These are phyloP conservation scores for Tricholomella constricta DNA, from an alignment of 768 basidiomycete genomes.

Conservation along the genomic window DNA sequence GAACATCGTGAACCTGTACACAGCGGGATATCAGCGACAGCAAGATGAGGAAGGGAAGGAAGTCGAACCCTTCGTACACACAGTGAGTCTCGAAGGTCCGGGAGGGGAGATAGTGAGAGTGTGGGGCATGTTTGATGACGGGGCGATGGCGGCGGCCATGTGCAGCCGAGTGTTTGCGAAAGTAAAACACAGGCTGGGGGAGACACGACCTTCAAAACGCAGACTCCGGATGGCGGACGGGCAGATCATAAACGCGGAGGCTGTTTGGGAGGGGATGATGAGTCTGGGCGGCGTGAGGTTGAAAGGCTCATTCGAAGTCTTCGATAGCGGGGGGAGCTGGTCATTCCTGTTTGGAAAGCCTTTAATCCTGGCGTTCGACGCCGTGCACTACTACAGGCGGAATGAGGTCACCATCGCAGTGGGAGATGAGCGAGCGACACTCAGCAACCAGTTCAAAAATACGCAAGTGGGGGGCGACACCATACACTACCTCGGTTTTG, in stretches of 20 bases:
- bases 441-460: not conserved
- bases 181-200: not conserved
- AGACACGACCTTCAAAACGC: not conserved
- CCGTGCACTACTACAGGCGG: not conserved
- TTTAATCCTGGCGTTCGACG: not conserved
- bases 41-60: not conserved
- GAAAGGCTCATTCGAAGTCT: not conserved
- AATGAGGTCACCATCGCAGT: not conserved
- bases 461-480: not conserved
- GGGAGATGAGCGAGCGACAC: not conserved
- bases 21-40: not conserved
- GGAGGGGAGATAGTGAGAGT: slow-evolving; percentile 17
- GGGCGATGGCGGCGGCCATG: slow-evolving; percentile 32
- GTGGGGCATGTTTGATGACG: slow-evolving; percentile 27
- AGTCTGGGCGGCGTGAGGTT: not conserved
- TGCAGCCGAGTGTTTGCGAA: slow-evolving; percentile 1
- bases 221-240: not conserved
- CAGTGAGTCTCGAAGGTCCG: slow-evolving; percentile 13
- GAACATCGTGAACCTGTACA: not conserved
- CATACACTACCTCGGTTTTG: not conserved
- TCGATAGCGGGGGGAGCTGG: not conserved
- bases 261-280: not conserved
- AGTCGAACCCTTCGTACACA: slow-evolving; percentile 24
- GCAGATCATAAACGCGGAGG: not conserved
- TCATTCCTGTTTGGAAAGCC: not conserved